phyloP scores from a whole-genome alignment of 441 rosid genomes.

The Populus hybrid region DNA sequence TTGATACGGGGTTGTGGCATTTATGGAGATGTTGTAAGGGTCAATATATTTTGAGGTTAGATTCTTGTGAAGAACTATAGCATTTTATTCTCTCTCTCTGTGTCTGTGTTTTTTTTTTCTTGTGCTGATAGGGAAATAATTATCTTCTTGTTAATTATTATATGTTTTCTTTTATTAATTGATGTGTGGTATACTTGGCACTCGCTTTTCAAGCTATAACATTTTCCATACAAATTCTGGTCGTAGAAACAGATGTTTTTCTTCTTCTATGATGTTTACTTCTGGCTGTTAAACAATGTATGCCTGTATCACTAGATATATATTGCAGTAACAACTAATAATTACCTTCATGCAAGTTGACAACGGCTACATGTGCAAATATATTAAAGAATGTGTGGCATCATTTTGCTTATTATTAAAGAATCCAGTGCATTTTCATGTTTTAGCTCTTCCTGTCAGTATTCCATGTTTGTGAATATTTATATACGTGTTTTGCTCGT shows the following conservation, averaged over 20 bases:
- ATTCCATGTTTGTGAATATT: not conserved
- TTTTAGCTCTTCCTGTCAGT: not conserved
- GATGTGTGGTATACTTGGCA: not conserved
- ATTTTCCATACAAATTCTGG: not conserved
- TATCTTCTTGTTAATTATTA: constrained; percentile 13
- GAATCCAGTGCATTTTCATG: not conserved
- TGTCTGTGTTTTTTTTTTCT: not conserved
- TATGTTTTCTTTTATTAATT: not conserved
- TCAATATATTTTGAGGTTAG: constrained; percentile 25
- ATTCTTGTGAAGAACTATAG: constrained; percentile 20
- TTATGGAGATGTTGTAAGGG: not conserved
- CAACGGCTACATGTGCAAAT: not conserved
- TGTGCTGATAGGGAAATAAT: constrained; percentile 24
- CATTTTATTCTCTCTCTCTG: not conserved
- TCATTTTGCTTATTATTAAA: not conserved
- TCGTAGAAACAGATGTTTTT: not conserved
- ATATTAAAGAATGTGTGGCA: not conserved
- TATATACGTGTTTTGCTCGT: not conserved
- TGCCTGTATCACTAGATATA: not conserved
- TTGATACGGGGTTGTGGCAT: constrained; percentile 2
- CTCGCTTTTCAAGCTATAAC: not conserved
- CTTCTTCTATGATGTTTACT: not conserved
- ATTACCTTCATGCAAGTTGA: not conserved
- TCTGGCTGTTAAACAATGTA: not conserved
- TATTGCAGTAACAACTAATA: not conserved